Conservation (phyloP, 2,329 filamentous ascomycete species). For the Blumeria hordei region DNA sequence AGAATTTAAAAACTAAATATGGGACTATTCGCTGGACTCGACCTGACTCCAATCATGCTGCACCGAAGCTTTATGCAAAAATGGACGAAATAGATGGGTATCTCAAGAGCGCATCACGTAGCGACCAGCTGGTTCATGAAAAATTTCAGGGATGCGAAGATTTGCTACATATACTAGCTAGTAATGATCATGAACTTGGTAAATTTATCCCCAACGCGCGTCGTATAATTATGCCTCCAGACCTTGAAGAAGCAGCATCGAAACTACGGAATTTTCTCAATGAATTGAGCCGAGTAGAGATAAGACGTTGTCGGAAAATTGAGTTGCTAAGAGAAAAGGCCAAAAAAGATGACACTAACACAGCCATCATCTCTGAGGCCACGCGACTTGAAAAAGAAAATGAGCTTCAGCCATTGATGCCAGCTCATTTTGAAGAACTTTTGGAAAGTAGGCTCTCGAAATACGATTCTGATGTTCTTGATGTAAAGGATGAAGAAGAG, state of each 20-base stretch:
- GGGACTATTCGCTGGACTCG: slow-evolving; percentile 73
- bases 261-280: slow-evolving; percentile 60
- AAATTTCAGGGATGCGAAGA: slow-evolving; percentile 59
- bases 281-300: slow-evolving; percentile 65
- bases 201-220: slow-evolving; percentile 75
- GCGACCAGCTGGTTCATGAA: slow-evolving; percentile 37
- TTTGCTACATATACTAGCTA: slow-evolving; percentile 51
- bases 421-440: slow-evolving; percentile 76
- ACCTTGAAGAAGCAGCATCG: slow-evolving; percentile 56
- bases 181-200: slow-evolving; percentile 58
- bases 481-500: slow-evolving; percentile 42
- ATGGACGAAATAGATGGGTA: slow-evolving; percentile 60
- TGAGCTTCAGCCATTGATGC: slow-evolving; percentile 60
- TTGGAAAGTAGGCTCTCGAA: slow-evolving; percentile 62
- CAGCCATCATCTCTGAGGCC: slow-evolving; percentile 61
- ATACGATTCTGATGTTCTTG: slow-evolving; percentile 57
- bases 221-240: slow-evolving; percentile 52
- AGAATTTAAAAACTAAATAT: slow-evolving; percentile 47
- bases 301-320: slow-evolving; percentile 51
- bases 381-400: slow-evolving; percentile 67
- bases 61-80: slow-evolving; percentile 18
- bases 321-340: slow-evolving; percentile 58
- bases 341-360: slow-evolving; percentile 69
- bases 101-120: slow-evolving; percentile 45
- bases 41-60: slow-evolving; percentile 42